Conservation (phyloP, 805 yeast species). For the Metschnikowia aberdeeniae region DNA sequence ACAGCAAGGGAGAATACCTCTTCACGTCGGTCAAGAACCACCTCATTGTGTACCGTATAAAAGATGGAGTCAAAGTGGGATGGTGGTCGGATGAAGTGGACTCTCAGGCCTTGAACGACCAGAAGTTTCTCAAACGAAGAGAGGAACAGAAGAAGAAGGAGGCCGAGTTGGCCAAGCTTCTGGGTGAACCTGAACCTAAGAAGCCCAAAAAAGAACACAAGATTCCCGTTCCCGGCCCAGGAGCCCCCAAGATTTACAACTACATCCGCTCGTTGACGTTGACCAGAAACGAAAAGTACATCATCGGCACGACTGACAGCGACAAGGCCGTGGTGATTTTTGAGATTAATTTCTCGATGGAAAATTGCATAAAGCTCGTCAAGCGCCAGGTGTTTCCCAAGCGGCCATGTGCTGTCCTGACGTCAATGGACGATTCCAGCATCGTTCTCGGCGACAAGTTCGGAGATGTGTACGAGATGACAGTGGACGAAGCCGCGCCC, state of each 20-base stretch:
- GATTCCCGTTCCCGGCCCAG: constrained; percentile 39
- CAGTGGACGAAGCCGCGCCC: constrained; percentile 35
- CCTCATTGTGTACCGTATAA: constrained; percentile 48
- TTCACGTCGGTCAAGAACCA: constrained; percentile 58
- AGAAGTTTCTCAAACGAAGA: constrained; percentile 25
- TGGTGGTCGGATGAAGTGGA: constrained; percentile 62
- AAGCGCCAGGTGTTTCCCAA: constrained; percentile 82
- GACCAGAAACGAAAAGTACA: constrained; percentile 44
- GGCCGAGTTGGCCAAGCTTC: constrained; percentile 12
- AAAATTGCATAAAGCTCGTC: constrained; percentile 44
- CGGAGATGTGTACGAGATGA: constrained; percentile 82
- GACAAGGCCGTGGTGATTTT: constrained; percentile 77
- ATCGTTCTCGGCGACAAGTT: constrained; percentile 87
- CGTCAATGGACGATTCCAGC: constrained; percentile 46
- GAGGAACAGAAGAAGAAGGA: constrained; percentile 23
- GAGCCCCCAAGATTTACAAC: constrained; percentile 63
- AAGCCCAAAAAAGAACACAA: constrained; percentile 17
- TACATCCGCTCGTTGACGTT: constrained; percentile 63
- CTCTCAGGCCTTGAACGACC: constrained; percentile 47
- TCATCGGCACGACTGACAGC: constrained; percentile 73
- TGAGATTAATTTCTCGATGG: constrained; percentile 32
- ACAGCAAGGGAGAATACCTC: constrained; percentile 42
- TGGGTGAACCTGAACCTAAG: constrained; percentile 10
- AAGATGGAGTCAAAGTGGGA: constrained; percentile 44
- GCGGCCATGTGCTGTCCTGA: constrained; percentile 81